Percentiles rank a stretch among this genome's conserved stretches.
phyloP scores from a whole-genome alignment of 2,329 filamentous ascomycete genomes.

The Curvularia eragrostidis region DNA sequence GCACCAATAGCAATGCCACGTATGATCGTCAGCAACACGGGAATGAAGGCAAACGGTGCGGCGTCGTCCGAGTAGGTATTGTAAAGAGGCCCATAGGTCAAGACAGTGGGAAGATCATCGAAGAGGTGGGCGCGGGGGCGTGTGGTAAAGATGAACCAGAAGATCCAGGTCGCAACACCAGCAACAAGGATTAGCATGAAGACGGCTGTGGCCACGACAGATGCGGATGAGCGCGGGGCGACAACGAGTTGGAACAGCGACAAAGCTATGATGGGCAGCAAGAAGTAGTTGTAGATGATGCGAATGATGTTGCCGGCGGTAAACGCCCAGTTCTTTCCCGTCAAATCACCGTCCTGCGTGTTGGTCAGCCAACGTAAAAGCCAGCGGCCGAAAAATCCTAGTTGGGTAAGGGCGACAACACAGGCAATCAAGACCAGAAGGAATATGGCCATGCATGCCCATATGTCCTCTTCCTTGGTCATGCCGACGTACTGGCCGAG shows the following conservation, averaged over 20 bases:
- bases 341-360: constrained; percentile 82
- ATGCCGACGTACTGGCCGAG: constrained; percentile 86
- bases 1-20: constrained; percentile 91
- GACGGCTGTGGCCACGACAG: constrained; percentile 75
- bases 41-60: constrained; percentile 86
- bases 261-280: constrained; percentile 83
- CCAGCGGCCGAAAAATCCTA: constrained; percentile 80
- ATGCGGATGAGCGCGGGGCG: constrained; percentile 69
- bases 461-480: constrained; percentile 76
- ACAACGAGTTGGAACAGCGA: constrained; percentile 92
- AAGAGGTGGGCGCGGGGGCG: constrained; percentile 87
- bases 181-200: constrained; percentile 76
- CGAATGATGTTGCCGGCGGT: constrained; percentile 66
- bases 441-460: constrained; percentile 94
- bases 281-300: constrained; percentile 89
- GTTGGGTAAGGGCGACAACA: constrained; percentile 73
- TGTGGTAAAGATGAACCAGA: constrained; percentile 79
- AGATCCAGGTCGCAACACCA: constrained; percentile 77
- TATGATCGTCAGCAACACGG: constrained; percentile 82
- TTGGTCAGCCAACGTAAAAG: constrained; percentile 73
- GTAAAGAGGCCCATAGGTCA: constrained; percentile 91
- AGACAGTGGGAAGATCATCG: constrained; percentile 87
- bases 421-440: constrained; percentile 76
- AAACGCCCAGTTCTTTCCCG: constrained; percentile 91
- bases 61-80: constrained; percentile 97